phyloP scores from a whole-genome alignment of 768 basidiomycete genomes.

The Lactifluus volemus region DNA sequence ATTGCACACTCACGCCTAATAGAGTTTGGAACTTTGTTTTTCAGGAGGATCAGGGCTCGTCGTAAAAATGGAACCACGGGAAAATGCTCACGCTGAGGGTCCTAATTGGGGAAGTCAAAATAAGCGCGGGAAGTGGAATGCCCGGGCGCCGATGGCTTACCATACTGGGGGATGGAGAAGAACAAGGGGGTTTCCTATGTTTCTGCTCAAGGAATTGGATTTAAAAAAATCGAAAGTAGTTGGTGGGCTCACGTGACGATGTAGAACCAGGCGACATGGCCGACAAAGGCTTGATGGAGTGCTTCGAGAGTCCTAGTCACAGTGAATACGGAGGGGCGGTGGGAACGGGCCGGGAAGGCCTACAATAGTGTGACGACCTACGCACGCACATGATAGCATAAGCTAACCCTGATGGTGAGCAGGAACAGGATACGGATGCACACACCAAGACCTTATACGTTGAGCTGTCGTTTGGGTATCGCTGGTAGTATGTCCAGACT shows the following conservation, averaged over 20 bases:
- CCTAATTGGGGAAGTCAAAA: slow-evolving; percentile 1
- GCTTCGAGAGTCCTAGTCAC: slow-evolving; percentile 12
- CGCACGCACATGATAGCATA: background rate
- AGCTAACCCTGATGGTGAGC: background rate
- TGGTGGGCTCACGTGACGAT: slow-evolving; percentile 1
- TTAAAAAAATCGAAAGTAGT: background rate
- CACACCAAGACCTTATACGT: slow-evolving; percentile 17
- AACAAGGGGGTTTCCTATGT: background rate
- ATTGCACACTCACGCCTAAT: slow-evolving; percentile 11
- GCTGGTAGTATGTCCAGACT: slow-evolving; percentile 13
- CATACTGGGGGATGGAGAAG: slow-evolving; percentile 14
- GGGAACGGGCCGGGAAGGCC: background rate
- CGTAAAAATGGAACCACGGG: background rate
- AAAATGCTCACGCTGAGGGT: slow-evolving; percentile 16
- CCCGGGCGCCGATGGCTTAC: slow-evolving; percentile 3
- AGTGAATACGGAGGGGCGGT: background rate
- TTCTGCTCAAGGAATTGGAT: background rate
- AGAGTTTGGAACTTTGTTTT: slow-evolving; percentile 12
- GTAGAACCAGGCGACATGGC: slow-evolving; percentile 14
- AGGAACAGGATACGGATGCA: background rate
- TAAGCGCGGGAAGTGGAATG: background rate
- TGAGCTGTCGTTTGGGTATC: slow-evolving; percentile 14
- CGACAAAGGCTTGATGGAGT: slow-evolving; percentile 15
- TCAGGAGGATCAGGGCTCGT: background rate
- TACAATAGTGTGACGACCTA: slow-evolving; percentile 16